These are phyloP conservation scores for Rubia tinctorum DNA, from an alignment of 305 asterid genomes.

Conservation along the genomic window DNA sequence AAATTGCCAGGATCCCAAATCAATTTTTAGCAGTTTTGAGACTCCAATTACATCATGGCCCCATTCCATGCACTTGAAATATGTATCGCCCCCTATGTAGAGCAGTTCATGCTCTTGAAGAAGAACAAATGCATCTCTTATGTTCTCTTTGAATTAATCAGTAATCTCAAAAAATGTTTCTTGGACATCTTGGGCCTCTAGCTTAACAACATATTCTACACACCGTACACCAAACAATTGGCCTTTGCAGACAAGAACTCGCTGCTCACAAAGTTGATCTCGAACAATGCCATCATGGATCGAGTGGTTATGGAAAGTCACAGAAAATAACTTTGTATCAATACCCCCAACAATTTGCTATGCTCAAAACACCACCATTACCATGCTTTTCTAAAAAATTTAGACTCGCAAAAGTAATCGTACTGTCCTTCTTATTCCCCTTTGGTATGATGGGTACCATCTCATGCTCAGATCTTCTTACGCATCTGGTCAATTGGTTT, in stretches of 20 bases:
- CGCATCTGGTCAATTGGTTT: conserved; percentile 88
- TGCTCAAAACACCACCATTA: conserved; percentile 50
- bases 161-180: conserved; percentile 59
- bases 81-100: too few relatives aligned
- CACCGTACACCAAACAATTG: conserved; percentile 82
- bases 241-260: conserved; percentile 83
- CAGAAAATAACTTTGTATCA: conserved; percentile 78
- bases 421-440: conserved; percentile 69
- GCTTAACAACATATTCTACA: conserved; percentile 77
- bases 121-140: conserved; percentile 62
- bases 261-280: conserved; percentile 73
- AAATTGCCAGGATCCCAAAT: too few relatives aligned
- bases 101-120: conserved; percentile 71
- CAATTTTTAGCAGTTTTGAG: too few relatives aligned
- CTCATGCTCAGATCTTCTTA: conserved; percentile 66
- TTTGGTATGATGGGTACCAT: conserved; percentile 53
- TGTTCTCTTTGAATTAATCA: conserved; percentile 63
- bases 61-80: too few relatives aligned
- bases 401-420: conserved; percentile 43
- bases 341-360: conserved; percentile 71
- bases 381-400: conserved; percentile 36
- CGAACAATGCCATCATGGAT: conserved; percentile 56
- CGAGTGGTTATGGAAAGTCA: conserved; percentile 62
- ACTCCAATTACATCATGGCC: too few relatives aligned
- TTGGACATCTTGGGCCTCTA: conserved; percentile 70